Evolutionary conservation across 1,139 yeast species (phyloP).

Genomic region (Magnusiomyces suaveolens): DNA sequence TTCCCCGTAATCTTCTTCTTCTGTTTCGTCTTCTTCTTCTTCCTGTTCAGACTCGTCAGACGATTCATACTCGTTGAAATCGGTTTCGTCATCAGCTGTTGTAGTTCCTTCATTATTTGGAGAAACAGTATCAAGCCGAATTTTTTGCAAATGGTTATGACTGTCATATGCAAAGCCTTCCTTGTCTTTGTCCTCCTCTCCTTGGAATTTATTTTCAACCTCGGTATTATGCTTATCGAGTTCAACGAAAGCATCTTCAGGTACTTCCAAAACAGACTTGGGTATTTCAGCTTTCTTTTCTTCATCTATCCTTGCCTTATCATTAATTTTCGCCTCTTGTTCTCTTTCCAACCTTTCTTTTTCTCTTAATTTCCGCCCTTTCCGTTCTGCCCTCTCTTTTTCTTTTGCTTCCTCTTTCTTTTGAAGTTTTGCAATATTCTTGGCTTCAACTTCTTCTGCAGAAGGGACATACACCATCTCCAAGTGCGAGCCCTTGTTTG

Average conservation of each 20-base stretch:
- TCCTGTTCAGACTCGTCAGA: slow-evolving; percentile 12
- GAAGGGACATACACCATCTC: slow-evolving; percentile 29
- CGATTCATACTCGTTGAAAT: background rate
- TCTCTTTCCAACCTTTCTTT: slow-evolving; percentile 2
- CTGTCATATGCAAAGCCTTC: background rate
- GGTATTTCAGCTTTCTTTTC: background rate
- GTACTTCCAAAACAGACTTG: background rate
- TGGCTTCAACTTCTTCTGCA: slow-evolving; percentile 17
- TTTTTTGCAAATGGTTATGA: background rate
- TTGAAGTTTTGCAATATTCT: background rate
- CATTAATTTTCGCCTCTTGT: slow-evolving; percentile 6
- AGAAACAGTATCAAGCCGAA: background rate
- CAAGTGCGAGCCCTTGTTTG: slow-evolving; percentile 63
- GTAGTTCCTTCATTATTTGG: background rate
- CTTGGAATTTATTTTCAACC: too few species aligned
- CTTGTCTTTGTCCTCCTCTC: background rate
- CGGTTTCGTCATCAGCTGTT: background rate
- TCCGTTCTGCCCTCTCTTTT: background rate
- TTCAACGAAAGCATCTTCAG: background rate
- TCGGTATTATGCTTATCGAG: too few species aligned
- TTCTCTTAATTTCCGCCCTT: background rate
- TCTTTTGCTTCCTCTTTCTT: background rate
- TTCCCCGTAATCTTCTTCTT: slow-evolving; percentile 1
- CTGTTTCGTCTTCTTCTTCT: slow-evolving; percentile 4
- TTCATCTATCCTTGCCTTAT: background rate